Percentiles rank a stretch among this genome's conserved stretches.
Evolutionary conservation across 306 rosid genomes (phyloP).

Genomic region (Corylus americana): DNA sequence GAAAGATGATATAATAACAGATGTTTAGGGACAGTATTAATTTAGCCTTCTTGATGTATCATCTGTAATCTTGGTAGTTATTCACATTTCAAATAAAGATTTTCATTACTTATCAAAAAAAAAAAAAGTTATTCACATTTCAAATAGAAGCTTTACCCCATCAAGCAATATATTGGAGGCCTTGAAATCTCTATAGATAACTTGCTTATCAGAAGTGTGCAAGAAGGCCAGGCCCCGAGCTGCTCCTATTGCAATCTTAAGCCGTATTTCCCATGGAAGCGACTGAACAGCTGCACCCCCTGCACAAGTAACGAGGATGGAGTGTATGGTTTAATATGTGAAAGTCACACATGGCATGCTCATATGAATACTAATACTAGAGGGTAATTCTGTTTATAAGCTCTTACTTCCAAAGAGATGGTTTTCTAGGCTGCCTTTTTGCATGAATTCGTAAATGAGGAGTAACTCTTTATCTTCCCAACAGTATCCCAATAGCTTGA

Average conservation of each 20-base stretch:
- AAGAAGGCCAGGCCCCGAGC: constrained; percentile 87
- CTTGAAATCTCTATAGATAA: constrained; percentile 91
- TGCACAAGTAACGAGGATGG: constrained; percentile 36
- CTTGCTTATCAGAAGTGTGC: constrained; percentile 83
- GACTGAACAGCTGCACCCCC: constrained; percentile 86
- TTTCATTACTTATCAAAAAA: too few species aligned
- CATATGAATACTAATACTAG: constrained; percentile 4
- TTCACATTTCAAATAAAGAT: constrained; percentile 2
- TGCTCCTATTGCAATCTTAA: constrained; percentile 94
- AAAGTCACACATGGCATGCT: constrained; percentile 13
- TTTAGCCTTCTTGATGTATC: not conserved
- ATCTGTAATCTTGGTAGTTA: not conserved
- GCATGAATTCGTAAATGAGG: constrained; percentile 92
- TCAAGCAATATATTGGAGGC: constrained; percentile 94
- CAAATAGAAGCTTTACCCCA: constrained; percentile 51
- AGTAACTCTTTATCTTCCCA: constrained; percentile 79
- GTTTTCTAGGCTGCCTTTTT: constrained; percentile 85
- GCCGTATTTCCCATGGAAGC: constrained; percentile 78
- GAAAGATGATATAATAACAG: not conserved
- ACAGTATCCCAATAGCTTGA: constrained; percentile 83
- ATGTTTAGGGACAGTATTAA: not conserved
- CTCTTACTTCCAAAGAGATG: constrained; percentile 94
- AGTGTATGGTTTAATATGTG: constrained; percentile 8
- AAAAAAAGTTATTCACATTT: not conserved
- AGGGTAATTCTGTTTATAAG: constrained; percentile 15